Evolutionary conservation across 164 flowering plant genomes (phyloP).

Genomic region (Santalum album): DNA sequence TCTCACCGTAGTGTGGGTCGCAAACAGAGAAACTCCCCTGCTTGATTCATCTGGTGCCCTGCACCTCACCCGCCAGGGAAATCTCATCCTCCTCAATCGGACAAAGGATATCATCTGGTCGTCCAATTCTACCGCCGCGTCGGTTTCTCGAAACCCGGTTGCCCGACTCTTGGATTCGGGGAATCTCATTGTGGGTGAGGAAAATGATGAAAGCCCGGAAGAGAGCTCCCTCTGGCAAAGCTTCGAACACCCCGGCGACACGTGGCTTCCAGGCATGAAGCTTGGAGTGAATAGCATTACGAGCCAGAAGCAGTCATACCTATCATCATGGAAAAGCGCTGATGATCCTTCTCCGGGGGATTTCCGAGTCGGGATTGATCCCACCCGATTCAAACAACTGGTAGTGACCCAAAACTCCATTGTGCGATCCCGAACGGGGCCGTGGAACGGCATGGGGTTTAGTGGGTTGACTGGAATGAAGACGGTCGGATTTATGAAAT

Average conservation of each 20-base stretch:
- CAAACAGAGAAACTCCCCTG: slow-evolving; percentile 19
- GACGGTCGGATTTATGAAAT: too few relatives aligned
- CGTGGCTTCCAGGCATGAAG: slow-evolving; percentile 15
- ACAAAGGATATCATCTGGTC: background rate
- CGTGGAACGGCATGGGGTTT: background rate
- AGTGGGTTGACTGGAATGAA: background rate
- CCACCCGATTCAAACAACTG: background rate
- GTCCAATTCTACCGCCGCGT: slow-evolving; percentile 5
- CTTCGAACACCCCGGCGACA: slow-evolving; percentile 28
- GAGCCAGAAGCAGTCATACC: slow-evolving; percentile 1
- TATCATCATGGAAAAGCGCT: background rate
- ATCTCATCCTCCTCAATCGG: slow-evolving; percentile 8
- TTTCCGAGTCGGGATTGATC: background rate
- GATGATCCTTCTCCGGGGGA: background rate
- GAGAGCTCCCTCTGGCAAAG: slow-evolving; percentile 30
- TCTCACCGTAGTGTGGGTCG: slow-evolving; percentile 16
- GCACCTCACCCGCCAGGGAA: slow-evolving; percentile 3
- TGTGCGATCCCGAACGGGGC: background rate
- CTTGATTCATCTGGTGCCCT: slow-evolving; percentile 5
- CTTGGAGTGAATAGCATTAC: slow-evolving; percentile 11
- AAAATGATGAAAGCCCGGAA: background rate
- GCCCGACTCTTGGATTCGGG: slow-evolving; percentile 15
- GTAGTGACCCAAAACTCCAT: background rate
- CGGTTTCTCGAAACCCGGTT: background rate
- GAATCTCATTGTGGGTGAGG: slow-evolving; percentile 20